Conservation (phyloP, 2,329 filamentous ascomycete species). For the Colletotrichum sp. region DNA sequence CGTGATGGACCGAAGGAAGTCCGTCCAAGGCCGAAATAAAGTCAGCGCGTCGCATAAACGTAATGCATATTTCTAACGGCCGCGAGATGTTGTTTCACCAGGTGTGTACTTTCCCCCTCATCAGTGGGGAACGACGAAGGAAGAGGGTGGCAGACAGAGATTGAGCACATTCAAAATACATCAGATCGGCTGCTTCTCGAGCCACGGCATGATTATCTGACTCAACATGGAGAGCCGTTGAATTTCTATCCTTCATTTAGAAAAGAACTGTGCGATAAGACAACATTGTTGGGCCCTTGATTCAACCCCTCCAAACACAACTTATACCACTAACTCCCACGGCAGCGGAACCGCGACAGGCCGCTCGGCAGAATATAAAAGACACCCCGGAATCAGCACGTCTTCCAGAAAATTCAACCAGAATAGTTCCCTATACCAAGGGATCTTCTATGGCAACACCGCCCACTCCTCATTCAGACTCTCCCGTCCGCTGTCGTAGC, state of each 20-base stretch:
- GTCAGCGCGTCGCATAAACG: background rate
- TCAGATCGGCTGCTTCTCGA: background rate
- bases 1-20: background rate
- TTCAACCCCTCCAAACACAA: background rate
- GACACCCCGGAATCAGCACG: too few species aligned
- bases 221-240: background rate
- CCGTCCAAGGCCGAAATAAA: rapidly evolving
- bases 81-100: background rate
- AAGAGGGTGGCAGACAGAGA: background rate
- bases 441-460: too few species aligned
- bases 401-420: too few species aligned
- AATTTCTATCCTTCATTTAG: background rate
- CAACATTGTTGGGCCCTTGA: background rate
- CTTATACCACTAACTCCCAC: background rate
- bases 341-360: background rate
- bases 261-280: background rate
- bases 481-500: too few species aligned
- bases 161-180: rapidly evolving
- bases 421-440: too few species aligned
- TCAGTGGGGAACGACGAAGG: background rate
- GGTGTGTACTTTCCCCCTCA: background rate
- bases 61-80: too few species aligned
- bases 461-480: too few species aligned
- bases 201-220: background rate
- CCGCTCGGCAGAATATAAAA: too few species aligned